Base-by-base conservation (phyloP, 202 grass and related monocot genomes). In the Eragrostis tef region DNA sequence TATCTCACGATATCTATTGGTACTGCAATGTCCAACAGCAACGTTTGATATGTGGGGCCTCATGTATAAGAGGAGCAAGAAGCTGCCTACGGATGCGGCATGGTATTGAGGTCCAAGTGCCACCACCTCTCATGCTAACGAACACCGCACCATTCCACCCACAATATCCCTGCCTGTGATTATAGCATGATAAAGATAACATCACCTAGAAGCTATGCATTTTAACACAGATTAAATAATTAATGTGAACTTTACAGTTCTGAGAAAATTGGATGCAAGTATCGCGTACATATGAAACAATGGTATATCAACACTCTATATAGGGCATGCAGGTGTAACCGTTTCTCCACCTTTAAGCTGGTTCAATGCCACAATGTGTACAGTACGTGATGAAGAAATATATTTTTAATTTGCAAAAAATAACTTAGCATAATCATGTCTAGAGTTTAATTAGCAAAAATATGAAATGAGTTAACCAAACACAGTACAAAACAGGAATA, bases 361-460 rank as follows among this genome's bases (percentile, higher is more conserved):
- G 31, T 65, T 65, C 7, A 45, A 20, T 16, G 1, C 12, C 31
- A 72, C 8, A 65, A 80, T 24, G 9, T 72, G 26, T 0, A 57
- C 0, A 45, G 34, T 39, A 2, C 4, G 34, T 6, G 34, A 2
- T 0, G 34, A 39, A 6, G 34, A 34, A 6, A 5, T 39, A 5
- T 39, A 5, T 39, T 39, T 39, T 39, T 39, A 0, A 0, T 39
- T 39, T 34, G 31, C 2, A 34, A 61, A 64, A 7, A 63, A 56
- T 6, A 52, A 42, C n/a, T 26, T 52, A 11, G 25, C 27, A 54
- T 1, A 78, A 11, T 26, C 67, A 43, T 11, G 68, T 62, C 20
- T 72, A 12, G 50, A 69, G 52, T 53, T 62, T 56, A 53, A 20
- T 79, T 58, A 86, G 22, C 20, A 51, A 65, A 48, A 64, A 34